These are phyloP conservation scores for Penicillium verhagenii DNA, from an alignment of 495 filamentous ascomycete species.

Conservation along the genomic window DNA sequence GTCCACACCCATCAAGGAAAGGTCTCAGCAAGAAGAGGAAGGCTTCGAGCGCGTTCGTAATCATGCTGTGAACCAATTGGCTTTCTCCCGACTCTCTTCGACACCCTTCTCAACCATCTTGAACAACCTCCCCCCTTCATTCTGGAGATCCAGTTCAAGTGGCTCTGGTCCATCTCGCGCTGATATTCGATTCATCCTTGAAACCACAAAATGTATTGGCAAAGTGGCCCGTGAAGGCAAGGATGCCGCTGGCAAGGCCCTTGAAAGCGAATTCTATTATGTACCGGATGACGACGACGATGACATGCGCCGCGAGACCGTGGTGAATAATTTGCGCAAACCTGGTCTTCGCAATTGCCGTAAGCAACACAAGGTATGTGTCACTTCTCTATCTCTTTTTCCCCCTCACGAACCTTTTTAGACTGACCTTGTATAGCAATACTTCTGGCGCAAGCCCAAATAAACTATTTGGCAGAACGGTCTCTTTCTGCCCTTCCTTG, in stretches of 20 bases:
- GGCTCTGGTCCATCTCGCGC: slow-evolving; percentile 52
- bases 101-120: slow-evolving; percentile 86
- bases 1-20: slow-evolving; percentile 19
- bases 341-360: slow-evolving; percentile 84
- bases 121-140: slow-evolving; percentile 73
- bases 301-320: slow-evolving; percentile 72
- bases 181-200: slow-evolving; percentile 67
- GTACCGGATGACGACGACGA: slow-evolving; percentile 87
- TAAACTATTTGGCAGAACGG: slow-evolving; percentile 21
- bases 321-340: slow-evolving; percentile 80
- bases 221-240: slow-evolving; percentile 89
- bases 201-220: slow-evolving; percentile 72
- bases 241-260: slow-evolving; percentile 88
- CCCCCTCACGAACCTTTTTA: not conserved
- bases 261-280: slow-evolving; percentile 98
- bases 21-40: slow-evolving; percentile 36
- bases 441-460: slow-evolving; percentile 87
- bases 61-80: slow-evolving; percentile 90
- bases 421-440: slow-evolving; percentile 63
- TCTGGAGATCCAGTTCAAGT: slow-evolving; percentile 47
- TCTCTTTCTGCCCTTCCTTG: slow-evolving; percentile 2
- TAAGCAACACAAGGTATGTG: slow-evolving; percentile 91
- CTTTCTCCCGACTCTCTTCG: slow-evolving; percentile 93
- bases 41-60: slow-evolving; percentile 52
- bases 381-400: slow-evolving; percentile 2